Evolutionary conservation across 768 basidiomycete genomes (phyloP), one percentile per base, ranked within the genome.

Genomic region (Calvatia gigantea): DNA sequence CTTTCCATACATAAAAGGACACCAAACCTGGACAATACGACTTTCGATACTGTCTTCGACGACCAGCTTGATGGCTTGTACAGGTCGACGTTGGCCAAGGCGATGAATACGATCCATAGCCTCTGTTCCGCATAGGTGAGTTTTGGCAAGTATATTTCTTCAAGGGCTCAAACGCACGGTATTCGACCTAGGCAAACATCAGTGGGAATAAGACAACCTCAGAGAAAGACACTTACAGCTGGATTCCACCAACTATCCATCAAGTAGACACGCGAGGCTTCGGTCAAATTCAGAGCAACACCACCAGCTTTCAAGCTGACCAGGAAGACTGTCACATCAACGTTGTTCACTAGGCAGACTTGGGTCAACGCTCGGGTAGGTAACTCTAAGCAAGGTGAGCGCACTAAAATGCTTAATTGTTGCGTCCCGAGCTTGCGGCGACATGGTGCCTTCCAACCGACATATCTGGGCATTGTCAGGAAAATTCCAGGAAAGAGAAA

Each of bases 161-260:
- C 41, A 12, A 38, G 44, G 33, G 15, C 38, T 9, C 7, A 25
- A 47, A 78, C 89, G 73, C 68, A 91, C 89, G 89, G 64, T 80
- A 92, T 73, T 91, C 90, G 51, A 91, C 86, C 81, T 83, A 50
- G 25, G n/a, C 37, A 38, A 48, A 21, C 21, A 51, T 57, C 17
- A 59, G 43, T 12, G 6, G 31, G 9, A 25, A 37, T 15, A 15
- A 51, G 43, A 46, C 44, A 27, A n/a, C 4, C 11, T 27, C 43
- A 25, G 11, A 41, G 28, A 35, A 48, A 56, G 54, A 44, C 27
- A 64, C 70, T 54, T 72, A 88, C 91, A n/a, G 94, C 94, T 6
- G 95, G 95, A 67, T 98, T 98, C 95, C 95, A 96, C 93, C 93
- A 96, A 61, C 89, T 91, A 67, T 96, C 96, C 94, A 98, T 96